A percentile compares a stretch with the other conserved stretches of the same genome.
These are phyloP conservation scores for Artemisia argyi DNA, from an alignment of 129 eudicot species.

Conservation along the genomic window DNA sequence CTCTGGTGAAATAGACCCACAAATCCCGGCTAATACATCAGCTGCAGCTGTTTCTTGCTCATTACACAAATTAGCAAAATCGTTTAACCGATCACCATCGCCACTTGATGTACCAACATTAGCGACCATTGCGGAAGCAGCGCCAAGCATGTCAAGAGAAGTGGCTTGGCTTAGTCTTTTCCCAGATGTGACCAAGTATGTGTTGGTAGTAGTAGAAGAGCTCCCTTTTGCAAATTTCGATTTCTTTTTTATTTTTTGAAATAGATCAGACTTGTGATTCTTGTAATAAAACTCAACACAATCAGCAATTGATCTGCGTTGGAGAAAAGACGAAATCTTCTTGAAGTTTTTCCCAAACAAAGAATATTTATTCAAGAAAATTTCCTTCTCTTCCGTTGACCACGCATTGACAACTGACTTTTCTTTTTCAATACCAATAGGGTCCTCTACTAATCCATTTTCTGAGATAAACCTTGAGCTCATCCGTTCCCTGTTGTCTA, in stretches of 20 bases:
- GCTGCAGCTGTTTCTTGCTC: slow-evolving; percentile 89
- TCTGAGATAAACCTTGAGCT: slow-evolving; percentile 60
- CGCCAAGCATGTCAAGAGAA: slow-evolving; percentile 85
- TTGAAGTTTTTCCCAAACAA: slow-evolving; percentile 70
- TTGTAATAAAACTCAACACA: slow-evolving; percentile 94
- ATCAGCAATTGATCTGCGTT: slow-evolving; percentile 71
- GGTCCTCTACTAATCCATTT: slow-evolving; percentile 78
- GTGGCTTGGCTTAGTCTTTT: slow-evolving; percentile 59
- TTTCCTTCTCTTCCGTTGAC: slow-evolving; percentile 66
- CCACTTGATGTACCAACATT: slow-evolving; percentile 37
- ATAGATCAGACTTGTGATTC: slow-evolving; percentile 82
- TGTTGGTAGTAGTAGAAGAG: slow-evolving; percentile 34
- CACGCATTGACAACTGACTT: slow-evolving; percentile 65
- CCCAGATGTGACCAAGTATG: slow-evolving; percentile 68
- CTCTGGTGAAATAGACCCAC: slow-evolving; percentile 95
- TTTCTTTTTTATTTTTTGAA: slow-evolving; percentile 57
- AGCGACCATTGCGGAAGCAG: slow-evolving; percentile 75
- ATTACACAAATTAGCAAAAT: slow-evolving; percentile 33
- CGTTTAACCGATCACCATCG: slow-evolving; percentile 38
- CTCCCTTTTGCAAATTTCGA: slow-evolving; percentile 52
- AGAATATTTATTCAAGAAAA: slow-evolving; percentile 59
- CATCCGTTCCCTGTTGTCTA: slow-evolving; percentile 58
- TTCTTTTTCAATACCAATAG: slow-evolving; percentile 69
- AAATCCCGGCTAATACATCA: slow-evolving; percentile 94
- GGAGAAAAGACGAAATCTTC: slow-evolving; percentile 77